These are phyloP conservation scores for Fraxinus americana DNA, from an alignment of 257 asterid species.

Conservation along the genomic window DNA sequence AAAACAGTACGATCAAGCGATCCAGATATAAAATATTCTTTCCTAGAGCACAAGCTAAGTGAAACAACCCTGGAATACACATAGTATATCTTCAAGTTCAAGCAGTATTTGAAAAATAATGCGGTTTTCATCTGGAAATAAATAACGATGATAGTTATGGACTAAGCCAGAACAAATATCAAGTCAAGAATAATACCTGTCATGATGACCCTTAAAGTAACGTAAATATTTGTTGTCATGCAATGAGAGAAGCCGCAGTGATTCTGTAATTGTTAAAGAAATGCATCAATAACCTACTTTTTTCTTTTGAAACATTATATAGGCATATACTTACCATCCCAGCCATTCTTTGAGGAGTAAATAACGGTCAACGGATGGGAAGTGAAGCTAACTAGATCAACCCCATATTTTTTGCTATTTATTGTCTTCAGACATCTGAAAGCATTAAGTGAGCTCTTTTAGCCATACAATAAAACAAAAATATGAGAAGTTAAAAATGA, in stretches of 20 bases:
- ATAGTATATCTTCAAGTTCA: background rate
- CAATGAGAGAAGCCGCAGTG: slow-evolving; percentile 94
- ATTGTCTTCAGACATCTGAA: slow-evolving; percentile 93
- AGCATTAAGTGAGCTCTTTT: slow-evolving; percentile 21
- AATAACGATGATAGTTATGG: background rate
- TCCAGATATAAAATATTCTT: slow-evolving; percentile 91
- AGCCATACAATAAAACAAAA: slow-evolving; percentile 23
- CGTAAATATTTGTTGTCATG: slow-evolving; percentile 97
- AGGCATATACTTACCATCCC: slow-evolving; percentile 78
- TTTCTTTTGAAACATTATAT: slow-evolving; percentile 19
- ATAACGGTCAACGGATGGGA: slow-evolving; percentile 95
- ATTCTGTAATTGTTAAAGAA: slow-evolving; percentile 62
- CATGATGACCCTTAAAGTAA: slow-evolving; percentile 99
- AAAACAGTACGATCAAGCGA: slow-evolving; percentile 87
- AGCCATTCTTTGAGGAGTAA: slow-evolving; percentile 97
- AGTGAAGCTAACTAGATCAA: slow-evolving; percentile 95
- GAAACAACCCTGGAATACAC: slow-evolving; percentile 77
- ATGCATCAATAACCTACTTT: slow-evolving; percentile 16
- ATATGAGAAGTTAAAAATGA: slow-evolving; percentile 4
- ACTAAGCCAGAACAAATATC: slow-evolving; percentile 16
- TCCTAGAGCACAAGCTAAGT: slow-evolving; percentile 80
- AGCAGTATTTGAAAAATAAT: slow-evolving; percentile 6
- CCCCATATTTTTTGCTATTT: slow-evolving; percentile 94
- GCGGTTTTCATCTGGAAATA: background rate
- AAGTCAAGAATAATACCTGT: slow-evolving; percentile 60